Base-by-base conservation (phyloP, 2,329 filamentous ascomycete species). In the Penicillium janthinellum region DNA sequence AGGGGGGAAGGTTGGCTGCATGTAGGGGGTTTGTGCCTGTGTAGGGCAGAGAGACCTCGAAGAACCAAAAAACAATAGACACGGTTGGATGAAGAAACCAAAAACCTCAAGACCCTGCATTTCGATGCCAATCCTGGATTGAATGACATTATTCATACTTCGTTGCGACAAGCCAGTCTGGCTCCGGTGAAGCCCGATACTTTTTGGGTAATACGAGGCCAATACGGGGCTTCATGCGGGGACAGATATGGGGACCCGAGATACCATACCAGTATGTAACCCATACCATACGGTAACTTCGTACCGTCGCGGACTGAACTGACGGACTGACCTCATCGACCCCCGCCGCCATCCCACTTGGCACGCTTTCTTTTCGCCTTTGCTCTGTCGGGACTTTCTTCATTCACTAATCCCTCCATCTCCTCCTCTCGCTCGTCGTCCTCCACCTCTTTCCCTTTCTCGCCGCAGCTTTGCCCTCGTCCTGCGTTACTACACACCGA, bases 301-400 rank as follows among this genome's bases (percentile, higher is more conserved):
- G 25, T 53, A 53, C 28, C 11, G 51, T n/a, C 35, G 17, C 37
- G 8, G 20, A 17, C 15, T 14, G 17, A 22, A 22, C 17, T 15
- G 50, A 53, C 56, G 62, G 56, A 68, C 70, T 74, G 71, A 74
- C 71, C 69, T 74, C 71, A 74, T 72, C 67, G 65, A 68, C 63
- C 66, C 65, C 66, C 64, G 50, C 56, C 59, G 52, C 67, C 60
- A 63, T 67, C 61, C 58, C 66, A 59, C 62, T 58, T 54, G 35
- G 54, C 44, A 38, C 31, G 28, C 58, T 45, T 44, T 48, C 17
- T 47, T 57, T 28, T 48, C 39, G 37, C 48, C 50, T 20, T 51
- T 20, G 25, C 37, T 28, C 38, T 28, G 11, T 53, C 51, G 14
- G 28, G 22, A 44, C n/a, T 57, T 47, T 58, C 56, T 25, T 39